Conservation (phyloP, 352 stramenopile genomes). For the Globisporangium perplexum region DNA sequence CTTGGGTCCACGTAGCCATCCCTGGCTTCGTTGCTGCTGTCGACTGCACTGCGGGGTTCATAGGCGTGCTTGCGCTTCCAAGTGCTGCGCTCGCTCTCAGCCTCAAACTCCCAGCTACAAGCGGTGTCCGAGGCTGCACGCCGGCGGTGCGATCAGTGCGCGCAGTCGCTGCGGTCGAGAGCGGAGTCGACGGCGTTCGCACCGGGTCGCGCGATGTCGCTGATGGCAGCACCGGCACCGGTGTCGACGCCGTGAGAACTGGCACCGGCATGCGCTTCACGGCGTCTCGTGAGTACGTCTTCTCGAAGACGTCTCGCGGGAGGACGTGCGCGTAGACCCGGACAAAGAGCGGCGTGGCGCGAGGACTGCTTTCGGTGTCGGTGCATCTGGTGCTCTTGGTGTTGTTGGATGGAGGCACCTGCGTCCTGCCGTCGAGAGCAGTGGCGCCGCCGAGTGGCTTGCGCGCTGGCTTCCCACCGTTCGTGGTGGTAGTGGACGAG, state of each 20-base stretch:
- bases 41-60: background rate
- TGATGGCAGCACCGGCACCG: background rate
- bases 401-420: slow-evolving; percentile 4
- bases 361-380: background rate
- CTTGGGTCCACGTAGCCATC: background rate
- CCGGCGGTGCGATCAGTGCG: background rate
- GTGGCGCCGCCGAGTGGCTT: background rate
- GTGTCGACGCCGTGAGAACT: slow-evolving; percentile 4
- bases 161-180: background rate
- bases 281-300: slow-evolving; percentile 30
- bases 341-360: slow-evolving; percentile 30
- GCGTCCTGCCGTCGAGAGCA: background rate
- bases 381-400: slow-evolving; percentile 3
- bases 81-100: background rate
- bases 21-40: background rate
- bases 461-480: background rate
- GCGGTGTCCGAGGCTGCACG: slow-evolving; percentile 1
- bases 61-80: background rate
- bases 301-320: slow-evolving; percentile 39
- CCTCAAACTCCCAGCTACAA: slow-evolving; percentile 4
- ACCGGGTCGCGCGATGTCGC: background rate
- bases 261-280: slow-evolving; percentile 31
- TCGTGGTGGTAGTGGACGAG: background rate
- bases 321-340: slow-evolving; percentile 58
- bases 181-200: background rate